A percentile compares a stretch with the other conserved stretches of the same genome.
phyloP scores from a whole-genome alignment of 139 green algal species.

The Astrephomene gubernaculifera region DNA sequence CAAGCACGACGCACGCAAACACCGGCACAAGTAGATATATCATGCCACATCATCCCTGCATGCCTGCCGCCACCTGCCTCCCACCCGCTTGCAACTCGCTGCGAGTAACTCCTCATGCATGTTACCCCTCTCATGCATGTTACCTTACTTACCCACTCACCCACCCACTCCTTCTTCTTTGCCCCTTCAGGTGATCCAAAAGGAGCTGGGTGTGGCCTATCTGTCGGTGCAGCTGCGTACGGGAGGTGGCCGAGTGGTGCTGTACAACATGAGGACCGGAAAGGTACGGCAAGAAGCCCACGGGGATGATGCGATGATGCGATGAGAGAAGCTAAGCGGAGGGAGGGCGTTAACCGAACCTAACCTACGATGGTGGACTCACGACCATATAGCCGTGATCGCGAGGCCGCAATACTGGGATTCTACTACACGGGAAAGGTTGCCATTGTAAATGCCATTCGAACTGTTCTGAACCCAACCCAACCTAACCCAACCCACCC shows the following conservation, averaged over 20 bases:
- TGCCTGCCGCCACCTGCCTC: not conserved
- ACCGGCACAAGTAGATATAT: not conserved
- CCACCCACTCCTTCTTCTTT: not conserved
- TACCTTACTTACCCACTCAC: not conserved
- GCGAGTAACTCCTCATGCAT: too few species aligned
- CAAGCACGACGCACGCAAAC: too few species aligned
- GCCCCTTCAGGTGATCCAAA: conserved; percentile 36
- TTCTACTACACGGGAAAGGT: too few species aligned
- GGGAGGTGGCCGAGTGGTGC: conserved; percentile 15
- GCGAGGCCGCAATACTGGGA: too few species aligned
- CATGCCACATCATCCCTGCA: not conserved
- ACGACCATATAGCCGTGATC: too few species aligned
- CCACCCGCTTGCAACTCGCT: too few species aligned
- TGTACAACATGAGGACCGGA: conserved; percentile 26
- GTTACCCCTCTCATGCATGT: not conserved
- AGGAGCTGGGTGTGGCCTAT: conserved; percentile 38
- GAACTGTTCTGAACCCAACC: too few species aligned
- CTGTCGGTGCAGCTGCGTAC: conserved; percentile 41
- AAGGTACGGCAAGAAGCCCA: not conserved
- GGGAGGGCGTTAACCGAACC: too few species aligned
- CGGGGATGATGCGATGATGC: not conserved
- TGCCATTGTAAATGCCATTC: too few species aligned
- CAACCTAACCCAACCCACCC: not conserved
- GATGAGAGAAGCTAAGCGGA: too few species aligned
- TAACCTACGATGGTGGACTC: too few species aligned